These are phyloP conservation scores for Coniosporium uncinatum DNA, from an alignment of 2,329 filamentous ascomycete species.

Conservation along the genomic window DNA sequence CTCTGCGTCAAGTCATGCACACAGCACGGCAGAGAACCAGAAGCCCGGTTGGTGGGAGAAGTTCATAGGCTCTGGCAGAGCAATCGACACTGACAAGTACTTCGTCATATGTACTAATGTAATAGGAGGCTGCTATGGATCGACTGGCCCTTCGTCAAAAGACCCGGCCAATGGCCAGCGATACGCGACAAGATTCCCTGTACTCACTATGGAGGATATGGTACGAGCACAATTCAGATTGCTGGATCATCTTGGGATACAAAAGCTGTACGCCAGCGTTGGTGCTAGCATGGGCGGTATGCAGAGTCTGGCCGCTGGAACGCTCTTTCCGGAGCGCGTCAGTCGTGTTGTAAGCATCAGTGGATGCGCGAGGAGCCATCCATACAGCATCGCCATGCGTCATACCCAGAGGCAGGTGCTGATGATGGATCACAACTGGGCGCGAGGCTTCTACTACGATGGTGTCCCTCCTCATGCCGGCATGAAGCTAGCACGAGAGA, in stretches of 20 bases:
- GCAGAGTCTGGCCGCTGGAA: slow-evolving; percentile 87
- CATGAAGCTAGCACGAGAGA: slow-evolving; percentile 97
- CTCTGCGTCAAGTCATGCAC: slow-evolving; percentile 95
- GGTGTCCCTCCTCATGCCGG: slow-evolving; percentile 86
- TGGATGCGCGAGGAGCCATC: slow-evolving; percentile 90
- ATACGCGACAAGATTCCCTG: slow-evolving; percentile 94
- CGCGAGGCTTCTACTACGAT: slow-evolving; percentile 83
- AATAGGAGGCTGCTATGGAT: slow-evolving; percentile 92
- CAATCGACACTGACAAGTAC: slow-evolving; percentile 87
- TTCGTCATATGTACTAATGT: slow-evolving; percentile 97
- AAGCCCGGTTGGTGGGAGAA: slow-evolving; percentile 98
- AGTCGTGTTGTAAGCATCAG: slow-evolving; percentile 83
- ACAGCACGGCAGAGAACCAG: slow-evolving; percentile 81
- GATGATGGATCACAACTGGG: slow-evolving; percentile 99
- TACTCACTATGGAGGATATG: slow-evolving; percentile 97
- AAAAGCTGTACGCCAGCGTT: slow-evolving; percentile 83
- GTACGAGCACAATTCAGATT: slow-evolving; percentile 91
- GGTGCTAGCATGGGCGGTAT: slow-evolving; percentile 98
- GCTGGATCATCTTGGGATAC: slow-evolving; percentile 71
- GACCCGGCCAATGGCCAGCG: slow-evolving; percentile 84
- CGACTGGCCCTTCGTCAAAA: slow-evolving; percentile 82
- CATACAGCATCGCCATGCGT: slow-evolving; percentile 98
- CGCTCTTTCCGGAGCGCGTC: slow-evolving; percentile 78
- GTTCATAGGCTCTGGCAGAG: slow-evolving; percentile 85
- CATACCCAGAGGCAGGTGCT: slow-evolving; percentile 96